These are phyloP conservation scores for Hortaea sp. DNA, from an alignment of 2,329 filamentous ascomycete species.

Conservation along the genomic window DNA sequence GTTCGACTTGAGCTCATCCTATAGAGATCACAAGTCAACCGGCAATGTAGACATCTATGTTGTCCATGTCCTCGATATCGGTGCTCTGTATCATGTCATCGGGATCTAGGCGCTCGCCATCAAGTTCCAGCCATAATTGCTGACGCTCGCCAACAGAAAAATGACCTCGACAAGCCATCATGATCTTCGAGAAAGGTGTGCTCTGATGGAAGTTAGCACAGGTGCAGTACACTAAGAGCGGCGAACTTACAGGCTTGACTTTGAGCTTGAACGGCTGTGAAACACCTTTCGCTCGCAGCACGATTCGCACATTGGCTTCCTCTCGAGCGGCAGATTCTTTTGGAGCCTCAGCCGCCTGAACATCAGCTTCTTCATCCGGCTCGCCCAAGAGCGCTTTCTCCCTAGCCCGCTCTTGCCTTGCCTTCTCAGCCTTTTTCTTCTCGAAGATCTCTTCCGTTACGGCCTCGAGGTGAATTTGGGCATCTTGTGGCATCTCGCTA, in stretches of 20 bases:
- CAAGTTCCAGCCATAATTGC: conserved; percentile 56
- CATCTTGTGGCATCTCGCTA: conserved; percentile 39
- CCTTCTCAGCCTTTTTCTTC: conserved; percentile 42
- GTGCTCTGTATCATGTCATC: conserved; percentile 52
- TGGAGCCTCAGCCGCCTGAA: conserved; percentile 24
- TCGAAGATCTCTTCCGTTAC: conserved; percentile 58
- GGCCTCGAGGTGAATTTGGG: conserved; percentile 63
- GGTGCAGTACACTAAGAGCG: neutral
- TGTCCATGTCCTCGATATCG: conserved; percentile 66
- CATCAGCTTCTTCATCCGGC: conserved; percentile 7
- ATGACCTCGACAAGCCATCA: conserved; percentile 48
- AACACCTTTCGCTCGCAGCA: conserved; percentile 42
- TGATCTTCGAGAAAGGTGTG: conserved; percentile 53
- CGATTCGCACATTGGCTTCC: conserved; percentile 33
- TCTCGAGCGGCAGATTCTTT: conserved; percentile 11
- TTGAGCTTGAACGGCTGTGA: conserved; percentile 41
- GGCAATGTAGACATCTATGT: conserved; percentile 62
- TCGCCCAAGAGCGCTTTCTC: conserved; percentile 1
- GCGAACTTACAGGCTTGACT: conserved; percentile 35
- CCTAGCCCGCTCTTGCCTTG: conserved; percentile 9
- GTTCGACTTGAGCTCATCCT: too few relatives aligned
- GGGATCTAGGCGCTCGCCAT: conserved; percentile 61
- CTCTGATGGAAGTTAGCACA: conserved; percentile 27
- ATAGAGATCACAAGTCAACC: conserved; percentile 18
- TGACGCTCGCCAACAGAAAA: conserved; percentile 41